Percentiles rank a stretch among this genome's conserved stretches.
These are phyloP conservation scores for Meira miltonrushii DNA, from an alignment of 1,284 basidiomycete genomes.

Conservation along the genomic window DNA sequence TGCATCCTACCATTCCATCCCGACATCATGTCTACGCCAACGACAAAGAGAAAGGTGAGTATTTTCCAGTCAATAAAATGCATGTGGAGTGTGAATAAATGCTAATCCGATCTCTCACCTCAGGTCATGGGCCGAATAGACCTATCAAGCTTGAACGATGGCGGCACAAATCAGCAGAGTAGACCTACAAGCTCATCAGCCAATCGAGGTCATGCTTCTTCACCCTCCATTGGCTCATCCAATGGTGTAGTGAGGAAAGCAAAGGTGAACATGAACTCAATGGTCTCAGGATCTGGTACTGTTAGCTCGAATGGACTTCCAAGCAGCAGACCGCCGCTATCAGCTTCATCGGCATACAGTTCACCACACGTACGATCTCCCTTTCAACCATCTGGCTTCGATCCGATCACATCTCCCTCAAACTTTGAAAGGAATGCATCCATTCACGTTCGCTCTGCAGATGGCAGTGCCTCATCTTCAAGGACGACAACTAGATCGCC, in stretches of 20 bases:
- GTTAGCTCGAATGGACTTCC: too few relatives aligned
- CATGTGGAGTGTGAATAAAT: background rate
- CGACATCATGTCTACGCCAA: constrained; percentile 6
- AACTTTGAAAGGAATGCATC: too few relatives aligned
- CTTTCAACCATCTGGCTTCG: too few relatives aligned
- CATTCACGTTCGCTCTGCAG: too few relatives aligned
- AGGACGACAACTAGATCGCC: too few relatives aligned
- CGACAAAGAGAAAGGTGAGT: constrained; percentile 15
- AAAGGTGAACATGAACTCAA: background rate
- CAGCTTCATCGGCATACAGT: background rate
- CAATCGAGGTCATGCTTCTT: background rate
- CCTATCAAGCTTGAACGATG: background rate
- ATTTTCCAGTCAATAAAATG: background rate
- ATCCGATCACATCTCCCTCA: too few relatives aligned
- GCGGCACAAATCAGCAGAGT: background rate
- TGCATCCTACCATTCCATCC: background rate
- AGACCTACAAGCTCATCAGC: background rate
- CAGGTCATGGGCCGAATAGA: constrained; percentile 19
- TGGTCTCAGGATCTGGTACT: background rate
- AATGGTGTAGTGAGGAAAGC: background rate
- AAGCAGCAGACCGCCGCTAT: background rate
- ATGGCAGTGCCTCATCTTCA: too few relatives aligned
- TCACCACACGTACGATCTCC: background rate
- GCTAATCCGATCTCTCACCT: background rate
- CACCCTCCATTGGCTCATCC: background rate